phyloP scores from a whole-genome alignment of 768 basidiomycete genomes.

The Mycena chlorophos region DNA sequence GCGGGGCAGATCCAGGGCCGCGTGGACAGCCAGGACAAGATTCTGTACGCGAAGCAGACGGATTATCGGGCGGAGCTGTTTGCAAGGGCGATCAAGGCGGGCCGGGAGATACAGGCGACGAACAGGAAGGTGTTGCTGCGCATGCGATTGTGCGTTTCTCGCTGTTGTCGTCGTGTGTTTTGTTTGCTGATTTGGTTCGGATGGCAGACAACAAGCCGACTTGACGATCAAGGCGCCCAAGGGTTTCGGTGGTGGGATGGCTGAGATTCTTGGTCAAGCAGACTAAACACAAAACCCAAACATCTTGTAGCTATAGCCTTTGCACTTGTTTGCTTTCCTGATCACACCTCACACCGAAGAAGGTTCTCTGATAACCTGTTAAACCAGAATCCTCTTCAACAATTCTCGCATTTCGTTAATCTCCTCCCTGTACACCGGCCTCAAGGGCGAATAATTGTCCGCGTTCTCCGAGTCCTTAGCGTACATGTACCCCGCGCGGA shows the following conservation, averaged over 20 bases:
- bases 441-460: constrained; percentile 5
- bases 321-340: background rate
- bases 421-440: constrained; percentile 9
- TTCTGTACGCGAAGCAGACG: constrained; percentile 75
- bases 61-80: constrained; percentile 80
- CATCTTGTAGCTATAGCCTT: background rate
- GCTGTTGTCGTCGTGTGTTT: background rate
- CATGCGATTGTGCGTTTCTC: constrained; percentile 74
- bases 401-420: constrained; percentile 16
- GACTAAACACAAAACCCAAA: background rate
- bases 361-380: no score
- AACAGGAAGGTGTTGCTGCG: constrained; percentile 80
- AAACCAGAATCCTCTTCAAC: constrained; percentile 13
- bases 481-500: constrained; percentile 11
- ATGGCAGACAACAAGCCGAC: constrained; percentile 81
- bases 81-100: constrained; percentile 70
- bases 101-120: constrained; percentile 65
- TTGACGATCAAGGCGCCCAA: constrained; percentile 70
- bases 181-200: background rate
- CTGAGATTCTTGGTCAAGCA: constrained; percentile 11
- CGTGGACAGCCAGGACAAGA: constrained; percentile 91
- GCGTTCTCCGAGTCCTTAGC: background rate
- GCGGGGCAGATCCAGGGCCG: constrained; percentile 75
- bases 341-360: no score
- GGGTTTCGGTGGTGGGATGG: constrained; percentile 22